A percentile compares a stretch with the other conserved stretches of the same genome.
phyloP scores from a whole-genome alignment of 2,329 filamentous ascomycete genomes.

The Colletotrichum falcatum region DNA sequence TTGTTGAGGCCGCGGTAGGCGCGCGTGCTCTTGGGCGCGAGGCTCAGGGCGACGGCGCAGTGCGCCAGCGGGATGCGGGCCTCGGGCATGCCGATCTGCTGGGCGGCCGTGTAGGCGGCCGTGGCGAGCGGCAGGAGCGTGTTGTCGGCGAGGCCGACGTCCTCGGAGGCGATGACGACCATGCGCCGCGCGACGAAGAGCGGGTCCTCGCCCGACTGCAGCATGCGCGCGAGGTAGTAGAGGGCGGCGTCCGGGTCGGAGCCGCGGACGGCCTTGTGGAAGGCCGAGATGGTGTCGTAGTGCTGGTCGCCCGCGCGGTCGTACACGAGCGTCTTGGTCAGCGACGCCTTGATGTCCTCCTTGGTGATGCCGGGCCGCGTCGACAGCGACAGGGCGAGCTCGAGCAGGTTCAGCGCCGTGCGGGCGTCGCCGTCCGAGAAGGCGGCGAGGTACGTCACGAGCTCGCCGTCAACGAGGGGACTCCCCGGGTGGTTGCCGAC shows the following conservation, averaged over 20 bases:
- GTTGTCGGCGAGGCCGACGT: slow-evolving; percentile 91
- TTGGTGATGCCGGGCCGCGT: slow-evolving; percentile 73
- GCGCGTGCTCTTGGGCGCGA: slow-evolving; percentile 88
- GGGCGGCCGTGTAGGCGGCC: slow-evolving; percentile 85
- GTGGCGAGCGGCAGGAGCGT: slow-evolving; percentile 86
- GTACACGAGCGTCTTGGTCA: slow-evolving; percentile 95
- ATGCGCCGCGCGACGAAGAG: slow-evolving; percentile 92
- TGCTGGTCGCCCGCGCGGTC: slow-evolving; percentile 96
- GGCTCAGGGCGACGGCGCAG: slow-evolving; percentile 81
- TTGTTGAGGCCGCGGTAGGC: slow-evolving; percentile 86
- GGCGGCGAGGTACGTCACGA: slow-evolving; percentile 83
- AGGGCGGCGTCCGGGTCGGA: slow-evolving; percentile 87
- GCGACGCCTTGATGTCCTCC: slow-evolving; percentile 80
- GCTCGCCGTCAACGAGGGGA: slow-evolving; percentile 79
- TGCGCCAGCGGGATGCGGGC: slow-evolving; percentile 93
- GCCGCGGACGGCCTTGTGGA: slow-evolving; percentile 95
- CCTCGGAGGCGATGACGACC: slow-evolving; percentile 94
- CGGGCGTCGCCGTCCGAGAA: slow-evolving; percentile 95
- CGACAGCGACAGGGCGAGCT: slow-evolving; percentile 85
- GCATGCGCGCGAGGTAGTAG: slow-evolving; percentile 96
- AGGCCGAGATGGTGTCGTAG: slow-evolving; percentile 96
- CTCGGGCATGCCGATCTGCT: slow-evolving; percentile 96
- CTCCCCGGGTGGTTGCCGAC: slow-evolving; percentile 48
- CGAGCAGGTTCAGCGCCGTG: slow-evolving; percentile 91
- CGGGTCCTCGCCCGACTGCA: slow-evolving; percentile 93